Percentiles rank a stretch among this genome's conserved stretches.
Evolutionary conservation across 306 rosid species (phyloP).

Genomic region (Alnus glutinosa): DNA sequence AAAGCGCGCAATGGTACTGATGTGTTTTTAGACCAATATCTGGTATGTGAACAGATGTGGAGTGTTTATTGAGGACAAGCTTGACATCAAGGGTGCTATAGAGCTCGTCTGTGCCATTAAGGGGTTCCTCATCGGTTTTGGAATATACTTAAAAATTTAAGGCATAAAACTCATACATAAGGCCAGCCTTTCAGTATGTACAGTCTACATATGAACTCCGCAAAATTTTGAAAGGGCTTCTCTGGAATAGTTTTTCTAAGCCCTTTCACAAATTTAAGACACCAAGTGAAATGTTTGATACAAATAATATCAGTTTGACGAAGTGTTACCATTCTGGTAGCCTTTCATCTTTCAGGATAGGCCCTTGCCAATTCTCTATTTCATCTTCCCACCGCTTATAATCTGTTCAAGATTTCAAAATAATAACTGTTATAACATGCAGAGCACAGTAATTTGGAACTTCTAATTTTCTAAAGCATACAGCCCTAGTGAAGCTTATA

Average conservation of each 20-base stretch:
- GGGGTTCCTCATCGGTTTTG: conserved; percentile 38
- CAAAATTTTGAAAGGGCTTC: not conserved
- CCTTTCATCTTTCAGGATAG: conserved; percentile 74
- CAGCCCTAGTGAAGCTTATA: not conserved
- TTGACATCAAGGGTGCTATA: conserved; percentile 32
- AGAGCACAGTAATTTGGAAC: conserved; percentile 5
- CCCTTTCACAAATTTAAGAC: conserved; percentile 1
- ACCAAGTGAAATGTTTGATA: not conserved
- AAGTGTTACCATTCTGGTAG: conserved; percentile 87
- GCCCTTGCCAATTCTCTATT: conserved; percentile 89
- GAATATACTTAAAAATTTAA: not conserved
- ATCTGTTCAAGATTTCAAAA: conserved; percentile 53
- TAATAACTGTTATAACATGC: conserved; percentile 15
- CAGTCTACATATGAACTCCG: not conserved
- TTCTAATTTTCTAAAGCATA: conserved; percentile 4
- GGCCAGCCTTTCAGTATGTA: not conserved
- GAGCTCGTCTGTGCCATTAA: conserved; percentile 49
- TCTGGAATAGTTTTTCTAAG: not conserved
- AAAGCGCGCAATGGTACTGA: not conserved
- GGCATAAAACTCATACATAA: not conserved
- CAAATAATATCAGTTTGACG: conserved; percentile 5
- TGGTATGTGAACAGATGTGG: not conserved
- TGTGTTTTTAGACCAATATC: not conserved
- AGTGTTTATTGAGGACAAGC: conserved; percentile 18
- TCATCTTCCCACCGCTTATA: conserved; percentile 98